phyloP scores from a whole-genome alignment of 2,329 filamentous ascomycete species.

The Dothistroma septosporum region DNA sequence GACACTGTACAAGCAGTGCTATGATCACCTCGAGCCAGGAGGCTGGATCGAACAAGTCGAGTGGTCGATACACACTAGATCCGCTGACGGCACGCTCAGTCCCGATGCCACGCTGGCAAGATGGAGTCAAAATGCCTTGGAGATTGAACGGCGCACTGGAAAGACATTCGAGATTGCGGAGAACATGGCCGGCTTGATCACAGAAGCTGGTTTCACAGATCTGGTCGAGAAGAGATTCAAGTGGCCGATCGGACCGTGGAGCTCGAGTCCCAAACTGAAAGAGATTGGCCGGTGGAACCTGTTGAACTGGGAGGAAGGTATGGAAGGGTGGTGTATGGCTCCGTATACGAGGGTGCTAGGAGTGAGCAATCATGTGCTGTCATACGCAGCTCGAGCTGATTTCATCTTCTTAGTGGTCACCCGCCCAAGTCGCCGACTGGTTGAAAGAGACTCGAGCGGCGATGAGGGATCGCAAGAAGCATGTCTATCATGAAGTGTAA shows the following conservation, averaged over 20 bases:
- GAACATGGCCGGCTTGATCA: constrained; percentile 26
- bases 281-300: constrained; percentile 38
- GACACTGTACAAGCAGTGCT: constrained; percentile 37
- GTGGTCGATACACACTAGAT: constrained; percentile 29
- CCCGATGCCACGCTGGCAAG: constrained; percentile 24
- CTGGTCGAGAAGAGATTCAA: constrained; percentile 41
- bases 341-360: constrained; percentile 38
- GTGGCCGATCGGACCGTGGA: constrained; percentile 44
- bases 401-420: constrained; percentile 31
- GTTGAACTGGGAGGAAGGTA: constrained; percentile 40
- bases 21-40: constrained; percentile 38
- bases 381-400: neutral
- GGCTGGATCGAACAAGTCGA: constrained; percentile 45
- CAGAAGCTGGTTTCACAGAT: constrained; percentile 44
- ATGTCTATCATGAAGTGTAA: constrained; percentile 40
- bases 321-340: constrained; percentile 42
- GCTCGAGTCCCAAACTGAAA: constrained; percentile 36
- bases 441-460: constrained; percentile 32
- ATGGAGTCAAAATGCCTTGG: constrained; percentile 26
- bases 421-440: constrained; percentile 35
- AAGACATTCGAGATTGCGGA: constrained; percentile 32
- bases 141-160: constrained; percentile 23
- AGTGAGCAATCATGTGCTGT: constrained; percentile 11
- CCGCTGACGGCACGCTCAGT: constrained; percentile 28
- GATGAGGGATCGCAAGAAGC: constrained; percentile 34